Percentiles rank a stretch among this genome's conserved stretches.
These are phyloP conservation scores for Globisporangium canariense DNA, from an alignment of 352 stramenopile genomes.

Conservation along the genomic window DNA sequence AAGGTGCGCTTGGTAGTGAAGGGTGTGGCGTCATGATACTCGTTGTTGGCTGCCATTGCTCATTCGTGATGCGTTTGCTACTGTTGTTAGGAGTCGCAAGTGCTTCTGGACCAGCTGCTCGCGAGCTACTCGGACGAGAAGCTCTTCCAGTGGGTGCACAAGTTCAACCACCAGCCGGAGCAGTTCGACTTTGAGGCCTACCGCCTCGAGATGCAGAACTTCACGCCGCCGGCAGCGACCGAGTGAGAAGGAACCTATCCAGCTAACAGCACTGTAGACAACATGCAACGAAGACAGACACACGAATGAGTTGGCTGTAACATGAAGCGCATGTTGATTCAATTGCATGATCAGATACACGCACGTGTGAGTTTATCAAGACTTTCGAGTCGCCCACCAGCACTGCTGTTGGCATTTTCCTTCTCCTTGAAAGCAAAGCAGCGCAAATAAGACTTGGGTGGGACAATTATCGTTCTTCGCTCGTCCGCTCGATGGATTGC, in stretches of 20 bases:
- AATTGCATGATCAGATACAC: too few relatives aligned
- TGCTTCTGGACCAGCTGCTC: constrained; percentile 60
- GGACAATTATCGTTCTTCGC: too few relatives aligned
- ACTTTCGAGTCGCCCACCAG: too few relatives aligned
- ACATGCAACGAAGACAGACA: not conserved
- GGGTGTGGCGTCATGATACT: not conserved
- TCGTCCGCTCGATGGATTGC: not conserved
- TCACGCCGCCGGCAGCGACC: constrained; percentile 2
- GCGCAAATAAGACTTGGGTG: not conserved
- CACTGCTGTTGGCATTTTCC: not conserved
- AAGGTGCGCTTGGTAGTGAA: constrained; percentile 23
- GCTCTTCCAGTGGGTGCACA: constrained; percentile 70
- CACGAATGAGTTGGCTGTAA: not conserved
- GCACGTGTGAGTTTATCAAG: not conserved
- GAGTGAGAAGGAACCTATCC: not conserved
- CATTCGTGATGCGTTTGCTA: not conserved
- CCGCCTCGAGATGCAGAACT: constrained; percentile 40
- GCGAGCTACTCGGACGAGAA: constrained; percentile 66
- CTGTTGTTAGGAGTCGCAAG: constrained; percentile 47
- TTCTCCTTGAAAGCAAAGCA: not conserved
- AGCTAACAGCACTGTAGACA: not conserved
- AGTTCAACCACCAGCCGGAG: constrained; percentile 83
- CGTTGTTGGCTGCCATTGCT: not conserved
- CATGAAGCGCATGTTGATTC: too few relatives aligned
- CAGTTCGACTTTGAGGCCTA: constrained; percentile 87